These are phyloP conservation scores for Trametes cinnabarina DNA, from an alignment of 768 basidiomycete genomes.

Conservation along the genomic window DNA sequence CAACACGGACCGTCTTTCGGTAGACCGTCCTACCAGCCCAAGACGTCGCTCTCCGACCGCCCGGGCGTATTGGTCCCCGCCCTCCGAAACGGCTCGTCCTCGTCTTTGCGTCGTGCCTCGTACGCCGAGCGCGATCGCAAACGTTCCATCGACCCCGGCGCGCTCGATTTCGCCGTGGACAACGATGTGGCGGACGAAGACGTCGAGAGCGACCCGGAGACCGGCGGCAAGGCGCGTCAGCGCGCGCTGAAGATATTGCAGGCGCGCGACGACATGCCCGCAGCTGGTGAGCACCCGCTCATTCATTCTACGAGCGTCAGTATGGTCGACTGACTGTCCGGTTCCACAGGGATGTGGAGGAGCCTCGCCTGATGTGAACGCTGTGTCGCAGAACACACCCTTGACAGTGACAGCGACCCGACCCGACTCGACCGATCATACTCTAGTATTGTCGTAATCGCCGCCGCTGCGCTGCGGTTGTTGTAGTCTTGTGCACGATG, in stretches of 20 bases:
- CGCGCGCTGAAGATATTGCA: slow-evolving; percentile 69
- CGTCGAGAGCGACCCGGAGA: slow-evolving; percentile 33
- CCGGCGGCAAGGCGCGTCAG: slow-evolving; percentile 46
- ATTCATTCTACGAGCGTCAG: neutral
- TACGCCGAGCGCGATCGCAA: slow-evolving; percentile 69
- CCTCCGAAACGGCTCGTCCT: slow-evolving; percentile 37
- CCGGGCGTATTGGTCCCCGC: slow-evolving; percentile 32
- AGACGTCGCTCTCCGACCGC: slow-evolving; percentile 43
- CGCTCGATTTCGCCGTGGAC: slow-evolving; percentile 57
- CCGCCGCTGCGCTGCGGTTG: slow-evolving; percentile 13
- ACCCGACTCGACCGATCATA: slow-evolving; percentile 10
- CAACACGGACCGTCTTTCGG: slow-evolving; percentile 40
- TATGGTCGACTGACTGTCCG: neutral
- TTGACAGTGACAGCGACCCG: neutral
- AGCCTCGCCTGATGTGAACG: slow-evolving; percentile 53
- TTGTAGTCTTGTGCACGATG: slow-evolving; percentile 19
- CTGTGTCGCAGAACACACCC: slow-evolving; percentile 8
- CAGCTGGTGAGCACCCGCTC: slow-evolving; percentile 22
- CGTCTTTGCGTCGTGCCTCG: slow-evolving; percentile 54
- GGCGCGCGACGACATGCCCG: slow-evolving; percentile 62
- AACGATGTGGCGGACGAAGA: slow-evolving; percentile 47
- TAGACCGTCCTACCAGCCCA: slow-evolving; percentile 58
- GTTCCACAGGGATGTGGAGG: slow-evolving; percentile 71
- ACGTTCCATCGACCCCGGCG: slow-evolving; percentile 66
- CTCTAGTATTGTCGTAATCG: slow-evolving; percentile 21